Conservation (phyloP, 108 stramenopile species). For the Skeletonema costatum region DNA sequence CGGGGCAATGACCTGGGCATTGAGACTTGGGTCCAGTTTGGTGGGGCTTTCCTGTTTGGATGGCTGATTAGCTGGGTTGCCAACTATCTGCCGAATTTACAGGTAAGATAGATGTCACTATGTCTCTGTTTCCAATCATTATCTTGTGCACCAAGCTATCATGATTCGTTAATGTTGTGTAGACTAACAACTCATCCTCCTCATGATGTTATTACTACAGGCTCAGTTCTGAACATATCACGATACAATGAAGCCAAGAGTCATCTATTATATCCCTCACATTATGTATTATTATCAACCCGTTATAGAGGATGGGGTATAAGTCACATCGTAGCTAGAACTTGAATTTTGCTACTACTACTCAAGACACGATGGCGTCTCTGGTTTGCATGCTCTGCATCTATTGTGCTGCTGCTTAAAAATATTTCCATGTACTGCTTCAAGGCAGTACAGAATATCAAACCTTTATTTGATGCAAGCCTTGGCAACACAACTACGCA, state of each 20-base stretch:
- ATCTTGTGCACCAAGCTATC: not conserved
- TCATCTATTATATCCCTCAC: not conserved
- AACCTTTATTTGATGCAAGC: not conserved
- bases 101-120: not conserved
- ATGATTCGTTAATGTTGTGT: not conserved
- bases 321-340: not conserved
- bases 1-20: constrained; percentile 46
- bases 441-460: not conserved
- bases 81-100: constrained; percentile 11
- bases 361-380: not conserved
- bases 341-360: not conserved
- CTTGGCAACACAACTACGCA: not conserved
- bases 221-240: not conserved
- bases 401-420: not conserved
- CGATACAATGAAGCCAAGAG: not conserved
- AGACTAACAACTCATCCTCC: not conserved
- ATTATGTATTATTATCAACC: not conserved
- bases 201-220: not conserved
- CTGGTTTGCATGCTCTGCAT: not conserved
- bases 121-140: not conserved
- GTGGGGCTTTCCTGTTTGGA: constrained; percentile 39
- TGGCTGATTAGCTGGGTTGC: constrained; percentile 27
- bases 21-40: constrained; percentile 41
- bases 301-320: not conserved
- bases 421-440: not conserved